These are phyloP conservation scores for Lecanicillium sp. DNA, from an alignment of 2,329 filamentous ascomycete genomes.

Conservation along the genomic window DNA sequence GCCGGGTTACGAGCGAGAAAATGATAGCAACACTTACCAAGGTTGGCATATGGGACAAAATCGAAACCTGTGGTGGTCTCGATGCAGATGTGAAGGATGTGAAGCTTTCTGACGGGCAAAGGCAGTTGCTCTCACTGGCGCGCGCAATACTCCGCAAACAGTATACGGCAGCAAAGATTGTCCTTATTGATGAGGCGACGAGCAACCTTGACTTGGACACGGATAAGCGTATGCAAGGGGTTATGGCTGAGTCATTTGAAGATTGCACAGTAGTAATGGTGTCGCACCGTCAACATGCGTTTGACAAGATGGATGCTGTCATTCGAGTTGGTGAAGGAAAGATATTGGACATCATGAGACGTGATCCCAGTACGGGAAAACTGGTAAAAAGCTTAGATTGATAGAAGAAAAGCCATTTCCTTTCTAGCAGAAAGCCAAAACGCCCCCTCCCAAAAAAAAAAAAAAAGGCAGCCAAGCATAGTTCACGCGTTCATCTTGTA, in stretches of 20 bases:
- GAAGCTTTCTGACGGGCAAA: conserved; percentile 7
- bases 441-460: background rate
- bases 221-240: conserved; percentile 7
- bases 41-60: conserved; percentile 12
- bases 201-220: conserved; percentile 12
- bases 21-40: background rate
- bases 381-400: too few relatives aligned
- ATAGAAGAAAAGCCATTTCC: too few relatives aligned
- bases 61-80: conserved; percentile 28
- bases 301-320: conserved; percentile 1
- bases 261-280: conserved; percentile 9
- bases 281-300: conserved; percentile 10
- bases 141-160: conserved; percentile 3
- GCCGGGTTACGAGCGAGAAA: background rate
- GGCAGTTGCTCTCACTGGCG: conserved; percentile 10
- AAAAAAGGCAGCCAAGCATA: too few relatives aligned
- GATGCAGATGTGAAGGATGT: conserved; percentile 5
- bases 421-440: too few relatives aligned
- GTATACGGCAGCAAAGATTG: background rate
- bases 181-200: conserved; percentile 9
- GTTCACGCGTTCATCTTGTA: too few relatives aligned
- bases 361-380: too few relatives aligned
- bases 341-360: background rate
- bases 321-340: conserved; percentile 3
- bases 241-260: conserved; percentile 9